Percentiles rank a stretch among this genome's conserved stretches.
These are phyloP conservation scores for Ophiostoma ulmi DNA, from an alignment of 2,329 filamentous ascomycete species.

Conservation along the genomic window DNA sequence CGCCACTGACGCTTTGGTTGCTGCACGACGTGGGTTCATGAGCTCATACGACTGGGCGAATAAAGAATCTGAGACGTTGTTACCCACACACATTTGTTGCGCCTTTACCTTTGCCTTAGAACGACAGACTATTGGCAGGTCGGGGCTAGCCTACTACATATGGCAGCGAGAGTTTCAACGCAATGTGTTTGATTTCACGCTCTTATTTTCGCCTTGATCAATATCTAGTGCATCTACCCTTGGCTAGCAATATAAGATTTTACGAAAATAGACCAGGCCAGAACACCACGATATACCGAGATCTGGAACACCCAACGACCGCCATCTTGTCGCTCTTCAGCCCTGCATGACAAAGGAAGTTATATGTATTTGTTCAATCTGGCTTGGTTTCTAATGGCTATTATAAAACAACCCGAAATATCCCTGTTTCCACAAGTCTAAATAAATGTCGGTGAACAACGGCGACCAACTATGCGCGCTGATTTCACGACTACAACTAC, in stretches of 20 bases:
- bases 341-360: neutral
- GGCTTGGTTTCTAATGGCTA: neutral
- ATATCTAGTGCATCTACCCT: neutral
- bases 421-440: neutral
- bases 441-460: conserved; percentile 3
- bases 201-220: conserved; percentile 11
- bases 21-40: conserved; percentile 20
- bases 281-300: conserved; percentile 6
- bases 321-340: neutral
- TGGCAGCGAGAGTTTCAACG: conserved; percentile 7
- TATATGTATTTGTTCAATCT: neutral
- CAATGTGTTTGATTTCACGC: conserved; percentile 4
- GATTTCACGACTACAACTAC: no score
- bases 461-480: neutral
- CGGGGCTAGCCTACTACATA: neutral
- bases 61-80: neutral
- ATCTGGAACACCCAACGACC: neutral
- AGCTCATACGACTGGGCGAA: conserved; percentile 21
- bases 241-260: no score
- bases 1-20: neutral
- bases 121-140: neutral
- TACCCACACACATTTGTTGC: neutral
- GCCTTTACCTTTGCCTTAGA: neutral
- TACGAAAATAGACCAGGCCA: neutral
- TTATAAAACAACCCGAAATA: no score